Percentiles rank a stretch among this genome's conserved stretches.
phyloP scores from a whole-genome alignment of 164 flowering plant species.

The Echeveria elegans region DNA sequence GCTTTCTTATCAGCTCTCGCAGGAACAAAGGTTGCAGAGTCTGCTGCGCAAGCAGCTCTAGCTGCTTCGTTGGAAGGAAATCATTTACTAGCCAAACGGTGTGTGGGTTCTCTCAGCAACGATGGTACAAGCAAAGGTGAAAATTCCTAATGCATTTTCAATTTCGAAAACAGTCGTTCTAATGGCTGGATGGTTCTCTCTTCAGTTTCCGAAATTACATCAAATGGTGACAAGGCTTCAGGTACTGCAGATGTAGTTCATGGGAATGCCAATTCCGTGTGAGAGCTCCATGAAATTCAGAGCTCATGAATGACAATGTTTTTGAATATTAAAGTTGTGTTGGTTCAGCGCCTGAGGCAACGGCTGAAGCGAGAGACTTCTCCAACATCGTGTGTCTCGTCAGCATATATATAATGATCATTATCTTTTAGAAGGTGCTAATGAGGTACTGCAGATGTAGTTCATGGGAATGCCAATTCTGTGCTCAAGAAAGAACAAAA shows the following conservation, averaged over 20 bases:
- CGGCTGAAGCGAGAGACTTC: too few species aligned
- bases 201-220: constrained; percentile 14
- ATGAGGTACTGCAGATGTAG: constrained; percentile 18
- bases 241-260: constrained; percentile 20
- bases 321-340: too few species aligned
- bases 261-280: too few species aligned
- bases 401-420: too few species aligned
- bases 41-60: constrained; percentile 82
- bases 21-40: constrained; percentile 72
- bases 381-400: too few species aligned
- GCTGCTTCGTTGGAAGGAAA: constrained; percentile 38
- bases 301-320: too few species aligned
- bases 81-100: constrained; percentile 15
- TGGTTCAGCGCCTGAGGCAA: too few species aligned
- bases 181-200: too few species aligned
- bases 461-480: constrained; percentile 33
- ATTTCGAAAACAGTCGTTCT: too few species aligned
- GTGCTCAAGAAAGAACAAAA: constrained; percentile 50
- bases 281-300: too few species aligned
- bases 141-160: too few species aligned
- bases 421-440: too few species aligned
- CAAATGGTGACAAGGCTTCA: constrained; percentile 21
- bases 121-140: constrained; percentile 35
- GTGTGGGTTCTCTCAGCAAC: constrained; percentile 12
- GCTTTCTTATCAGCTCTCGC: constrained; percentile 83